Base-by-base conservation (phyloP, 768 basidiomycete genomes). In the Suillus discolor region DNA sequence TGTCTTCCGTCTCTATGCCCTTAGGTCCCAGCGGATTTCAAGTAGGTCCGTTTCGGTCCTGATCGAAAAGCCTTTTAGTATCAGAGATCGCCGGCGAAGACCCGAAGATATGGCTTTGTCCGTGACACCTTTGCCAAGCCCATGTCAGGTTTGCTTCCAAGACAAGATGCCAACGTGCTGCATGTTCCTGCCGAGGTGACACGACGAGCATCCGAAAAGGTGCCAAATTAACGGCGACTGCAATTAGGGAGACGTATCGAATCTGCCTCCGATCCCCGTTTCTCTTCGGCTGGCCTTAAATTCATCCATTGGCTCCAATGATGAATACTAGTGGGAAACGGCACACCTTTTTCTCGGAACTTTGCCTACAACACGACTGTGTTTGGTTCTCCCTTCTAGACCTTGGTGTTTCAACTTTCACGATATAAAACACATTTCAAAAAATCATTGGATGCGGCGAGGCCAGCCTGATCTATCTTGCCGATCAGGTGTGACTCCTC, bases 161-260 rank as follows among this genome's bases (percentile, higher is more conserved):
- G 51, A 53, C 16, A 53, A 18, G 55, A 57, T 8, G 65, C 66
- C 51, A 75, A 49, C 0, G 57, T 67, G 4, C 74, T 31, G 31
- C 73, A 63, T 72, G 71, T 31, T 71, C 69, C 47, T 68, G 59
- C 73, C 73, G 71, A 3, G 73, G 69, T 53, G 66, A 72, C 28
- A 73, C 71, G 62, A 73, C 62, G 15, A 73, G 67, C 15, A 59
- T 3, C 15, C 38, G 57, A 39, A 18, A 25, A 18, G 9, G 16
- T 13, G 1, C 51, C 25, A 28, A 51, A 15, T 47, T 49, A 49
- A 1, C 7, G 6, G 23, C 23, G 3, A 28, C 16, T 28, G 4
- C 51, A 9, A 28, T 4, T 18, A 4, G 8, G 28, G 28, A 15
- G 25, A 16, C 11, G 3, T 25, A 25, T 51, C 3, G 2, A 15